Conservation (phyloP, 805 yeast genomes). For the Yueomyces sinensis region DNA sequence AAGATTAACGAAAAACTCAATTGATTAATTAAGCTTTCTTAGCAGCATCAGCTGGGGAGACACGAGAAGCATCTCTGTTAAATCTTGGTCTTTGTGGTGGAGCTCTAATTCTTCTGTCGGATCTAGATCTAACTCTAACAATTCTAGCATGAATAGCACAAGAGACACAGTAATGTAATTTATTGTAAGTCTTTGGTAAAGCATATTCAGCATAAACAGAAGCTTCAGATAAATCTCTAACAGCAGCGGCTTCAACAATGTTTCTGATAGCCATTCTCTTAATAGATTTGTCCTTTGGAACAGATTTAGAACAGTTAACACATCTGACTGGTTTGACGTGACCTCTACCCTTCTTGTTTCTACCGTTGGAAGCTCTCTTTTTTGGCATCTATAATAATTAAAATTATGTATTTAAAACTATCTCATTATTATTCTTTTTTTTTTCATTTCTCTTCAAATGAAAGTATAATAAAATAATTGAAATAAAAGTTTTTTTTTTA, state of each 20-base stretch:
- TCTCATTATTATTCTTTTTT: too few species aligned
- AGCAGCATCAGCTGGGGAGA: slow-evolving; percentile 96
- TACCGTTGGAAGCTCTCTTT: slow-evolving; percentile 99
- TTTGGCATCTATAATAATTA: slow-evolving; percentile 68
- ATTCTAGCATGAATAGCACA: slow-evolving; percentile 99
- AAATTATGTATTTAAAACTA: not conserved
- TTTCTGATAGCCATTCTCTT: slow-evolving; percentile 99
- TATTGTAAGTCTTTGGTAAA: slow-evolving; percentile 98
- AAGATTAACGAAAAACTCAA: too few species aligned
- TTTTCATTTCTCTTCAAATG: not conserved
- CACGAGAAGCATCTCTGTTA: slow-evolving; percentile 91
- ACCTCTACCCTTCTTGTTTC: slow-evolving; percentile 99
- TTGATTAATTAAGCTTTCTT: slow-evolving; percentile 71
- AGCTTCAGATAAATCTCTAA: slow-evolving; percentile 99
- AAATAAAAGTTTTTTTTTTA: not conserved
- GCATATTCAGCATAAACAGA: slow-evolving; percentile 99
- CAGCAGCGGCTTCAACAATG: slow-evolving; percentile 99
- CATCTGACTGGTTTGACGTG: slow-evolving; percentile 99
- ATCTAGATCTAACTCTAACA: slow-evolving; percentile 99
- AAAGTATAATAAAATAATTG: not conserved
- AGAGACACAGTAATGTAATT: slow-evolving; percentile 99
- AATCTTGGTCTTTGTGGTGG: slow-evolving; percentile 99
- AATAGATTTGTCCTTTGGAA: slow-evolving; percentile 99
- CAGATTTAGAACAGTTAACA: slow-evolving; percentile 99
- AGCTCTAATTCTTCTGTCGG: slow-evolving; percentile 96